These are phyloP conservation scores for Fusarium metavorans DNA, from an alignment of 2,329 filamentous ascomycete species.

Conservation along the genomic window DNA sequence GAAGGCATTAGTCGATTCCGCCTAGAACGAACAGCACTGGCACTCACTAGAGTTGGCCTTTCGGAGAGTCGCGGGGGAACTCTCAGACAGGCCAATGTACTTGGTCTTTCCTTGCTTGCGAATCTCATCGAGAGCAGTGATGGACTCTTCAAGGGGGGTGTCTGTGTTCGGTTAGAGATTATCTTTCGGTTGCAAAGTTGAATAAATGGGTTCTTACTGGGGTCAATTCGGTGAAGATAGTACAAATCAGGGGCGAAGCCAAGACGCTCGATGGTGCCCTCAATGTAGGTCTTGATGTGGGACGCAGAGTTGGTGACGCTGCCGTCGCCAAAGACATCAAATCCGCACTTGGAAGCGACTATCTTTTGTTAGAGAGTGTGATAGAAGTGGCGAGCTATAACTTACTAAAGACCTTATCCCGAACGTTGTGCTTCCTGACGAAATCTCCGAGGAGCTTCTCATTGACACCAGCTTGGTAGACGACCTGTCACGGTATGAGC, in stretches of 20 bases:
- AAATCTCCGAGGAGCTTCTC: slow-evolving; percentile 64
- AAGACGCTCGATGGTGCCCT: slow-evolving; percentile 61
- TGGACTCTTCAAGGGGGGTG: slow-evolving; percentile 61
- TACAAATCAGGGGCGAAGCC: slow-evolving; percentile 61
- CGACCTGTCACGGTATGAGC: slow-evolving; percentile 48
- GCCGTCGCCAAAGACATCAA: slow-evolving; percentile 51
- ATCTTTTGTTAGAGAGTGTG: background rate
- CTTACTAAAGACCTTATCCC: slow-evolving; percentile 62
- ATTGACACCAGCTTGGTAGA: slow-evolving; percentile 60
- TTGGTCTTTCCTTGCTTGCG: slow-evolving; percentile 60
- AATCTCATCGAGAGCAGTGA: slow-evolving; percentile 59
- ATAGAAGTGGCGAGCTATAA: background rate
- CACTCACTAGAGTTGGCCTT: slow-evolving; percentile 57
- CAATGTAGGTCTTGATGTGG: slow-evolving; percentile 62
- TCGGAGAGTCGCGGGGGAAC: slow-evolving; percentile 57
- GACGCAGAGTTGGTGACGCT: slow-evolving; percentile 57
- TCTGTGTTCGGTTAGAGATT: slow-evolving; percentile 23
- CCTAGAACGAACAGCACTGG: background rate
- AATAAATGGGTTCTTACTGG: slow-evolving; percentile 46
- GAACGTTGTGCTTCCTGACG: slow-evolving; percentile 62
- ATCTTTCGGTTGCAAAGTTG: background rate
- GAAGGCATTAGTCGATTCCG: background rate
- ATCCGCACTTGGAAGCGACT: slow-evolving; percentile 64
- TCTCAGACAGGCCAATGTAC: slow-evolving; percentile 62
- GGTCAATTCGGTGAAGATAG: slow-evolving; percentile 59